A percentile compares a stretch with the other conserved stretches of the same genome.
Evolutionary conservation across 2,329 filamentous ascomycete genomes (phyloP).

Genomic region (Fusarium sambucinum): DNA sequence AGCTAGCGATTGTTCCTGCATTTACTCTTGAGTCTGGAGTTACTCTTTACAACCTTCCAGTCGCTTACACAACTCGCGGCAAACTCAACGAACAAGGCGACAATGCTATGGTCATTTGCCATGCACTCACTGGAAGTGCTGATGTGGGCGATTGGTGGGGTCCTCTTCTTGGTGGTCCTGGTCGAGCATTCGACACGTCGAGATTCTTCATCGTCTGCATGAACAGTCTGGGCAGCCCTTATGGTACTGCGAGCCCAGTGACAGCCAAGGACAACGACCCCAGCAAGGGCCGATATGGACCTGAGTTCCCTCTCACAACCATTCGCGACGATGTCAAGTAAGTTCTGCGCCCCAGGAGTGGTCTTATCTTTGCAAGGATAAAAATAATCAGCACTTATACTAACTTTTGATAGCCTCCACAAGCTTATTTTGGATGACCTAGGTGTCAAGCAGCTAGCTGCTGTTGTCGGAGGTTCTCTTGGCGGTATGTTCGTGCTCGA

Average conservation of each 20-base stretch:
- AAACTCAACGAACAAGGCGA: conserved; percentile 68
- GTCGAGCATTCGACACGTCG: conserved; percentile 83
- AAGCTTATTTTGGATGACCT: conserved; percentile 83
- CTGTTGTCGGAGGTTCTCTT: conserved; percentile 85
- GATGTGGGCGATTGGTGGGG: conserved; percentile 93
- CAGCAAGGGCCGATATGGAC: conserved; percentile 83
- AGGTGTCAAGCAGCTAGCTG: conserved; percentile 81
- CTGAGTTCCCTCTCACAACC: conserved; percentile 95
- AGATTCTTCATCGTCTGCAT: conserved; percentile 89
- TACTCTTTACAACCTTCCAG: conserved; percentile 79
- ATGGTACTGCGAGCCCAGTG: conserved; percentile 87
- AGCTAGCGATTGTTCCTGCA: conserved; percentile 85
- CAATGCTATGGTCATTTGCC: conserved; percentile 82
- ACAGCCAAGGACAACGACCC: conserved; percentile 87
- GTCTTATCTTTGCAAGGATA: too few species aligned
- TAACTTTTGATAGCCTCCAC: conserved; percentile 70
- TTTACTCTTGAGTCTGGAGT: conserved; percentile 96
- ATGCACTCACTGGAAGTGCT: conserved; percentile 86
- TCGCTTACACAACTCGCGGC: conserved; percentile 76
- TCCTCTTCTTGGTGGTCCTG: conserved; percentile 80
- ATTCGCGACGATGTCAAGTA: conserved; percentile 96
- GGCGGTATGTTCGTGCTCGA: conserved; percentile 92
- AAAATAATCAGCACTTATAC: not conserved
- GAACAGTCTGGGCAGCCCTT: conserved; percentile 87
- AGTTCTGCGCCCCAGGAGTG: conserved; percentile 34